Base-by-base conservation (phyloP, 2,329 filamentous ascomycete species). In the Teratosphaeriaceae sp. region DNA sequence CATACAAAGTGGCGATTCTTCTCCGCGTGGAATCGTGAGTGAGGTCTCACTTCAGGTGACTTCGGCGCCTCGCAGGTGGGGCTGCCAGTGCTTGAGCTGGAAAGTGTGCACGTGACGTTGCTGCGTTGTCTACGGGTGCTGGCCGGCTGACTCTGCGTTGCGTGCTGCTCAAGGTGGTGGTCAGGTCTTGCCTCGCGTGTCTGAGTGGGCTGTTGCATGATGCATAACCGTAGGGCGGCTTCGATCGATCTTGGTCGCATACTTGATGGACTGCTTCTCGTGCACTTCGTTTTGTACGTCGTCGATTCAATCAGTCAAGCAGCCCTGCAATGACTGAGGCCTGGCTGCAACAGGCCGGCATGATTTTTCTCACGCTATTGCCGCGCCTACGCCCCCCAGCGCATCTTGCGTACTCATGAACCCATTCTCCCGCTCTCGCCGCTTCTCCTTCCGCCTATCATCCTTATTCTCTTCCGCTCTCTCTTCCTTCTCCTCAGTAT, bases 401-500 rank as follows among this genome's bases (percentile, higher is more conserved):
- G 18, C 16, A 12, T 20, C 33, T 19, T 18, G 13, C 8, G n/a
- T 20, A n/a, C 18, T 20, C 33, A 16, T 36, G n/a, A 20, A 36
- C 33, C 33, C 33, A 20, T 36, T 36, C 38, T 19, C 12, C 18
- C 24, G 8, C 11, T 30, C 24, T n/a, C n/a, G n/a, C n/a, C n/a
- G n/a, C 16, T 40, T n/a, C 38, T 29, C 19, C 38, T 40, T 30
- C 35, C n/a, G 24, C 24, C 24, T n/a, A 27, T 27, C n/a, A 34
- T 38, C 27, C 29, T 46, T 40, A 16, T 45, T 43, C 36, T 40
- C 37, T 27, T 46, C 45, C 42, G 43, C 47, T 30, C 42, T 40
- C 43, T 48, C 51, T 24, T 43, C 41, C 40, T 39, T 50, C 36
- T 55, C 52, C 38, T 55, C 49, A 11, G 44, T 50, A 39, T 45